These are phyloP conservation scores for Melanopsichium pennsylvanicum DNA, from an alignment of 1,284 basidiomycete genomes.

Conservation along the genomic window DNA sequence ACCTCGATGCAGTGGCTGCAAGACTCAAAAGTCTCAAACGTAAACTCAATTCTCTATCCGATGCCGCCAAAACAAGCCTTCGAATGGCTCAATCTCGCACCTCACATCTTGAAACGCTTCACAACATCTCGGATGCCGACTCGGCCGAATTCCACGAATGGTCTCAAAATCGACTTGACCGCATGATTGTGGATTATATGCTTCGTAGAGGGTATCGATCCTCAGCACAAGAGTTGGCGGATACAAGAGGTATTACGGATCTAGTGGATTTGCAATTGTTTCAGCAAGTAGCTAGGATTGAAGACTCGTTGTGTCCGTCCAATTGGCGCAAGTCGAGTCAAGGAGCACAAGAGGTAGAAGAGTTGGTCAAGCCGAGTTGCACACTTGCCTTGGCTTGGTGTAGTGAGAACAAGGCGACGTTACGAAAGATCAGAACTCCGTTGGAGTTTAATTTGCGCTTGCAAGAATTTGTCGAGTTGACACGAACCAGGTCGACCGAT, in stretches of 20 bases:
- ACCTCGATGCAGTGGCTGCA: slow-evolving; percentile 78
- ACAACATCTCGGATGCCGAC: slow-evolving; percentile 27
- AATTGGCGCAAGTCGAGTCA: background rate
- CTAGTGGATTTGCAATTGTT: slow-evolving; percentile 78
- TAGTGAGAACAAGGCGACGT: slow-evolving; percentile 88
- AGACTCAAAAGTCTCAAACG: slow-evolving; percentile 79
- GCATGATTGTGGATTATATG: slow-evolving; percentile 93
- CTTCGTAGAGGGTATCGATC: slow-evolving; percentile 72
- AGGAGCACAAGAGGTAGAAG: background rate
- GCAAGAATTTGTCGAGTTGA: slow-evolving; percentile 94
- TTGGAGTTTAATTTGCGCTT: slow-evolving; percentile 94
- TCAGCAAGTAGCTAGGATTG: slow-evolving; percentile 83
- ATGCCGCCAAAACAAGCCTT: slow-evolving; percentile 26
- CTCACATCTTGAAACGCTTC: slow-evolving; percentile 43
- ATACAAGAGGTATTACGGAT: slow-evolving; percentile 22
- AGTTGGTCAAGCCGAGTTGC: slow-evolving; percentile 72
- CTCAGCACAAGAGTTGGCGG: slow-evolving; percentile 42
- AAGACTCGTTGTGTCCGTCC: slow-evolving; percentile 73
- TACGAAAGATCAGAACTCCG: slow-evolving; percentile 83
- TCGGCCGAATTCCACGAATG: slow-evolving; percentile 67
- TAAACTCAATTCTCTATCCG: slow-evolving; percentile 71
- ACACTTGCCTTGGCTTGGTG: slow-evolving; percentile 92
- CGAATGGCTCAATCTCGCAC: slow-evolving; percentile 38
- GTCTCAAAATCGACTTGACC: slow-evolving; percentile 80
- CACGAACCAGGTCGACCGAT: slow-evolving; percentile 17